Conservation (phyloP, 129 eudicot species). For the Arctium lappa region DNA sequence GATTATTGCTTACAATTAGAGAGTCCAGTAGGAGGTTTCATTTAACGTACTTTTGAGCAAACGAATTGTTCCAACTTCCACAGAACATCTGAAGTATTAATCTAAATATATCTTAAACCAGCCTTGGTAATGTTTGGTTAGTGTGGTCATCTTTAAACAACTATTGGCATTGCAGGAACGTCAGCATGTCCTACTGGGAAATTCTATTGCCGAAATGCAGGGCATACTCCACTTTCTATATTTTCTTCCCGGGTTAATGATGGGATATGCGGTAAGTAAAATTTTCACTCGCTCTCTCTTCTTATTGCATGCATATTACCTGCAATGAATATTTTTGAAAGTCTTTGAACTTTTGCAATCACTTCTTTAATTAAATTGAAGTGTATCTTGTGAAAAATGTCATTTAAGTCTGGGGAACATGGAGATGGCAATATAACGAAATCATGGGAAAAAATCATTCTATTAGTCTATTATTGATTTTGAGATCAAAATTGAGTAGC, state of each 20-base stretch:
- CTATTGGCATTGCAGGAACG: constrained; percentile 69
- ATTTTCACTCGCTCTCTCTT: neutral
- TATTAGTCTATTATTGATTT: neutral
- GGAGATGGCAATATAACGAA: constrained; percentile 6
- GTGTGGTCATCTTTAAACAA: neutral
- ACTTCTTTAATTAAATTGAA: neutral
- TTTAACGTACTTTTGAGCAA: neutral
- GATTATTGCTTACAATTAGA: neutral
- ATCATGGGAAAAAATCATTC: neutral
- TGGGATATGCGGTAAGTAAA: constrained; percentile 82
- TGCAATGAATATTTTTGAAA: neutral
- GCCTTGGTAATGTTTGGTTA: constrained; percentile 4
- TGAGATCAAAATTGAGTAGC: neutral
- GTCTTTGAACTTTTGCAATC: neutral
- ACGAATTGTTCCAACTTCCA: neutral
- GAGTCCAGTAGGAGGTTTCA: neutral
- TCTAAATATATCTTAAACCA: neutral
- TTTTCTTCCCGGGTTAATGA: constrained; percentile 94
- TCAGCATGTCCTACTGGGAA: constrained; percentile 90
- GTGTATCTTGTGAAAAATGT: neutral
- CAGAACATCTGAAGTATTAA: neutral
- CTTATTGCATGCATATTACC: neutral
- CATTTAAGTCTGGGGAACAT: constrained; percentile 3
- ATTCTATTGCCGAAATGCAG: constrained; percentile 71
- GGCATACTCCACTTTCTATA: constrained; percentile 62